Evolutionary conservation across 1,139 yeast species (phyloP), one percentile per base, ranked within the genome.

Genomic region (Protomyces pachydermus): DNA sequence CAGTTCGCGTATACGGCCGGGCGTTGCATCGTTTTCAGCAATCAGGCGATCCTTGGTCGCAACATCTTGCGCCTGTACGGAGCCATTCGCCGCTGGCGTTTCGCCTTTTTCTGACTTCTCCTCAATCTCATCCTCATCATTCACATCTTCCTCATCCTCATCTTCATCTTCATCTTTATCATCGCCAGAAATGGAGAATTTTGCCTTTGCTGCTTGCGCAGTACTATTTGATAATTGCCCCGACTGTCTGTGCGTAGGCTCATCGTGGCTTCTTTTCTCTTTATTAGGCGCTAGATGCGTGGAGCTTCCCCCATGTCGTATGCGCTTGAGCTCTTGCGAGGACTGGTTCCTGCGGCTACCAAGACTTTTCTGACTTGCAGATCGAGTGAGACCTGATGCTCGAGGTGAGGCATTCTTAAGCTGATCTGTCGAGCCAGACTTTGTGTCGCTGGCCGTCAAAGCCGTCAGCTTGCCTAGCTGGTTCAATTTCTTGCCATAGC

Each of bases 401-500:
- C 45, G 56, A 18, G 56, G 38, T 1, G 56, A 38, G 5, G 37
- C 56, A 14, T 18, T 16, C 12, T 37, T 34, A 8, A 20, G 52
- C 10, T 46, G 14, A 4, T 58, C 62, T n/a, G 32, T n/a, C 6
- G 38, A 23, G 18, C 45, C 34, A 20, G 53, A 35, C 20, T 28
- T 20, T 12, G 51, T 42, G 16, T 38, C 50, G 12, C 14, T 42
- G 25, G 50, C 42, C 8, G 61, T 50, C 45, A 58, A 32, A 25
- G 62, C 62, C 12, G 62, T 58, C 56, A 58, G 34, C 32, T 58
- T 58, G 14, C 62, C 56, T 4, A 58, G 62, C 48, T 58, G 62
- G 42, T 58, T 58, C 45, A 58, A 34, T n/a, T 58, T 58, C 45
- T 58, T 58, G 45, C 62, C 62, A 52, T 58, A 58, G 52, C 62